Conservation (phyloP, 345 rosid genomes). For the Eucalyptus urophylla region DNA sequence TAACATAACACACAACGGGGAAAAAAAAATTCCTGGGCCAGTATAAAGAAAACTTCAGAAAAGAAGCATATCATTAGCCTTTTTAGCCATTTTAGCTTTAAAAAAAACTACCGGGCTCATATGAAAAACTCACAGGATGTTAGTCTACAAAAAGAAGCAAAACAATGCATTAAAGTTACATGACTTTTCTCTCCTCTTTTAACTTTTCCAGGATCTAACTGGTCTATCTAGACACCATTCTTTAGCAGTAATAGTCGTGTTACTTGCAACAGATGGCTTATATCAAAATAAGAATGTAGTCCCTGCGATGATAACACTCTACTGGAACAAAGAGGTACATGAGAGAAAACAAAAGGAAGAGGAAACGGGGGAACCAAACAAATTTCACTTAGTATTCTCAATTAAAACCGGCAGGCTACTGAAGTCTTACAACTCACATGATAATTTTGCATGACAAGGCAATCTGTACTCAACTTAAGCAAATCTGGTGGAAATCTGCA, state of each 20-base stretch:
- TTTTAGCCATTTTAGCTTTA: not conserved
- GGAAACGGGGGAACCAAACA: not conserved
- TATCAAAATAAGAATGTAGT: not conserved
- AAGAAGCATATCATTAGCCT: not conserved
- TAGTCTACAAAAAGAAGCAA: not conserved
- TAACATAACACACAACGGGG: not conserved
- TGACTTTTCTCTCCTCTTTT: not conserved
- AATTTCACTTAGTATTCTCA: not conserved
- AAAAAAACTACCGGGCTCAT: not conserved
- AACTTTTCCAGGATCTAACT: not conserved
- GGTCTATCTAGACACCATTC: not conserved
- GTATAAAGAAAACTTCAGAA: not conserved
- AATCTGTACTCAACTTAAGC: constrained; percentile 57
- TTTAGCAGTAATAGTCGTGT: not conserved
- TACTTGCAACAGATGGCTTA: not conserved
- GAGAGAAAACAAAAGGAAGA: not conserved
- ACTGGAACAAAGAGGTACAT: not conserved
- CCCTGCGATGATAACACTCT: not conserved
- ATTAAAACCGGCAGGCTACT: not conserved
- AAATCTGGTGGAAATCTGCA: constrained; percentile 65
- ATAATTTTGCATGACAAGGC: constrained; percentile 91
- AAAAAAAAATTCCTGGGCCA: not conserved
- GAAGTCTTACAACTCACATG: constrained; percentile 29
- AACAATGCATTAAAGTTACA: not conserved
- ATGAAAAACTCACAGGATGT: constrained; percentile 30